Conservation (phyloP, 768 basidiomycete species). For the Amyloporia xantha region DNA sequence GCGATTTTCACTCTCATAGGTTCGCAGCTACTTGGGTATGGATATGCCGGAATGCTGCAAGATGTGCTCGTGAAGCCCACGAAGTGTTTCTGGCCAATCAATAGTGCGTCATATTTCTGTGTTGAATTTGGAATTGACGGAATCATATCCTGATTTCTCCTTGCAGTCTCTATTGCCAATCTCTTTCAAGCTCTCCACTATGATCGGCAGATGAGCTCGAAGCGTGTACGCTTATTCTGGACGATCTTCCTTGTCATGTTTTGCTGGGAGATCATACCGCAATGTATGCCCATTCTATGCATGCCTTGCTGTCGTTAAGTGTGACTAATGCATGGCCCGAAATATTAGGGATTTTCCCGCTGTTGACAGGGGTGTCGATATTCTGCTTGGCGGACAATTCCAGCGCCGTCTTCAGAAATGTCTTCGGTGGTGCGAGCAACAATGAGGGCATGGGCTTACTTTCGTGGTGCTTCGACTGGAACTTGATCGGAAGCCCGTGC, state of each 20-base stretch:
- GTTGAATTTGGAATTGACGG: background rate
- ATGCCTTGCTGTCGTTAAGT: background rate
- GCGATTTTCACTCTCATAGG: too few relatives aligned
- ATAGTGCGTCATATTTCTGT: slow-evolving; percentile 18
- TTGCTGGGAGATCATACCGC: slow-evolving; percentile 32
- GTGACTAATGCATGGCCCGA: slow-evolving; percentile 34
- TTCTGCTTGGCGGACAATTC: slow-evolving; percentile 30
- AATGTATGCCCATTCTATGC: slow-evolving; percentile 26
- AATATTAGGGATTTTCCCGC: too few relatives aligned
- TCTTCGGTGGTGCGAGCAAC: slow-evolving; percentile 32
- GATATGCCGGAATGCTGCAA: slow-evolving; percentile 29
- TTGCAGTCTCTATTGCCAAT: slow-evolving; percentile 21
- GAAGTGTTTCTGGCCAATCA: slow-evolving; percentile 25
- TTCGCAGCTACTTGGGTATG: slow-evolving; percentile 29
- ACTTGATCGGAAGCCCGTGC: slow-evolving; percentile 43
- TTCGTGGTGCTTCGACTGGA: slow-evolving; percentile 57
- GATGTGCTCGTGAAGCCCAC: slow-evolving; percentile 48
- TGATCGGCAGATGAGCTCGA: slow-evolving; percentile 29
- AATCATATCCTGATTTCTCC: slow-evolving; percentile 11
- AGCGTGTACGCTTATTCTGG: slow-evolving; percentile 36
- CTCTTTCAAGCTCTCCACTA: slow-evolving; percentile 30
- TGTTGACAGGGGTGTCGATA: slow-evolving; percentile 28
- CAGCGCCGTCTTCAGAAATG: slow-evolving; percentile 19
- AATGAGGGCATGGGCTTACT: slow-evolving; percentile 57
- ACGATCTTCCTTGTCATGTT: slow-evolving; percentile 28